phyloP scores from a whole-genome alignment of 2,329 filamentous ascomycete species.

The Claviceps sorghi region DNA sequence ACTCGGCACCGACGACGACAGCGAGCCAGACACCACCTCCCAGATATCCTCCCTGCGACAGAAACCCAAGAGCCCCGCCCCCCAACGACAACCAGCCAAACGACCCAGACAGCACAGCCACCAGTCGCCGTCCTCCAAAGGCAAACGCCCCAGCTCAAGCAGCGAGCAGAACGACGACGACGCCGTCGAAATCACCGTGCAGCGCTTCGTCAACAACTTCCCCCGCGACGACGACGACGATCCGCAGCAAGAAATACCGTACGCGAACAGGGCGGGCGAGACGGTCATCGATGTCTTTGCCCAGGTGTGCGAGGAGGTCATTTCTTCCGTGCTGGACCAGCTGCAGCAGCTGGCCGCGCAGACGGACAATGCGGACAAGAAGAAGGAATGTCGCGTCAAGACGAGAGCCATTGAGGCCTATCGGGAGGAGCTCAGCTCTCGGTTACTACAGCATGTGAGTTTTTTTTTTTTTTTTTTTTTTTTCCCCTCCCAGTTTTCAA shows the following conservation, averaged over 20 bases:
- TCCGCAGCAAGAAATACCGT: conserved; percentile 37
- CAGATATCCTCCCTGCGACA: not conserved
- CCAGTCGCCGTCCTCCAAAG: conserved; percentile 9
- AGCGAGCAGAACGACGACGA: conserved; percentile 13
- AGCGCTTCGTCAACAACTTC: conserved; percentile 40
- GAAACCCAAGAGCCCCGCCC: conserved; percentile 24
- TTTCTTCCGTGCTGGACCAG: conserved; percentile 34
- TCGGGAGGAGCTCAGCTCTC: conserved; percentile 38
- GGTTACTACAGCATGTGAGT: conserved; percentile 42
- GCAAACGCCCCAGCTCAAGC: conserved; percentile 11
- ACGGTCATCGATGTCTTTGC: conserved; percentile 48
- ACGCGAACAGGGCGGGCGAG: conserved; percentile 38
- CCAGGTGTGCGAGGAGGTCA: conserved; percentile 46
- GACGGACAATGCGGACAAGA: conserved; percentile 30
- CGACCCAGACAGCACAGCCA: conserved; percentile 4
- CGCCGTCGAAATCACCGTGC: conserved; percentile 41
- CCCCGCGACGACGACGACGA: conserved; percentile 28
- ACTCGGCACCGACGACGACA: conserved; percentile 19
- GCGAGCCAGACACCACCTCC: conserved; percentile 7
- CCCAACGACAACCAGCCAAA: conserved; percentile 23
- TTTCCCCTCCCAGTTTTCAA: no score
- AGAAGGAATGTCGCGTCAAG: conserved; percentile 41
- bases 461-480: not conserved
- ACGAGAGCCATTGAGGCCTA: conserved; percentile 43
- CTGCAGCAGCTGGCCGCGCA: conserved; percentile 25